Percentiles rank a stretch among this genome's conserved stretches.
These are phyloP conservation scores for Phytophthora hybrid DNA, from an alignment of 352 stramenopile species.

Conservation along the genomic window DNA sequence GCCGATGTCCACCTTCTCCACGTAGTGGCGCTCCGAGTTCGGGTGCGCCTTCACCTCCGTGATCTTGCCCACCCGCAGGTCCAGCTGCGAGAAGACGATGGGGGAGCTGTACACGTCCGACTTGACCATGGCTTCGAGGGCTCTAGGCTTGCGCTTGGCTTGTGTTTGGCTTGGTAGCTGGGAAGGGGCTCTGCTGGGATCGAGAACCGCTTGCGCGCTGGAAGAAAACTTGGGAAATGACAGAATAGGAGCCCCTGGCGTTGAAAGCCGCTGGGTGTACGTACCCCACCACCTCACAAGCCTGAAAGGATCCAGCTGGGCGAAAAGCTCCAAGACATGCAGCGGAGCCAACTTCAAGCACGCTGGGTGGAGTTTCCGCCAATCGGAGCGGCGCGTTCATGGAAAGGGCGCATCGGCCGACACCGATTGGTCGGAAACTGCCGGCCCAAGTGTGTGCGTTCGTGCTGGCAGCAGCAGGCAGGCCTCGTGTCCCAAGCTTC, in stretches of 20 bases:
- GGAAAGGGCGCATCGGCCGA: conserved; percentile 10
- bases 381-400: conserved; percentile 17
- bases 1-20: conserved; percentile 80
- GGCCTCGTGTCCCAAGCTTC: not conserved
- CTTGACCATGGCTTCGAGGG: conserved; percentile 66
- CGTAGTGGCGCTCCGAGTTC: conserved; percentile 77
- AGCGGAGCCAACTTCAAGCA: conserved; percentile 45
- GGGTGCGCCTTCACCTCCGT: conserved; percentile 72
- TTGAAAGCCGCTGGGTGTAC: conserved; percentile 9
- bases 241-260: not conserved
- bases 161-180: not conserved
- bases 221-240: conserved; percentile 66
- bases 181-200: conserved; percentile 14
- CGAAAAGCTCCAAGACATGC: conserved; percentile 35
- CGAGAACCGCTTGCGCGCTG: conserved; percentile 47
- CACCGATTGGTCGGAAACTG: conserved; percentile 24
- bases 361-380: conserved; percentile 12
- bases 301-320: conserved; percentile 30
- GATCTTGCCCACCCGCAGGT: conserved; percentile 78
- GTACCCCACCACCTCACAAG: conserved; percentile 26
- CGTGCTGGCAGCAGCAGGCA: conserved; percentile 1
- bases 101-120: conserved; percentile 80
- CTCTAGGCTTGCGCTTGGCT: conserved; percentile 13
- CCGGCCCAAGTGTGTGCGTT: conserved; percentile 11
- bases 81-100: conserved; percentile 74